phyloP scores from a whole-genome alignment of 1,139 yeast species.

The Protomyces inundatus region DNA sequence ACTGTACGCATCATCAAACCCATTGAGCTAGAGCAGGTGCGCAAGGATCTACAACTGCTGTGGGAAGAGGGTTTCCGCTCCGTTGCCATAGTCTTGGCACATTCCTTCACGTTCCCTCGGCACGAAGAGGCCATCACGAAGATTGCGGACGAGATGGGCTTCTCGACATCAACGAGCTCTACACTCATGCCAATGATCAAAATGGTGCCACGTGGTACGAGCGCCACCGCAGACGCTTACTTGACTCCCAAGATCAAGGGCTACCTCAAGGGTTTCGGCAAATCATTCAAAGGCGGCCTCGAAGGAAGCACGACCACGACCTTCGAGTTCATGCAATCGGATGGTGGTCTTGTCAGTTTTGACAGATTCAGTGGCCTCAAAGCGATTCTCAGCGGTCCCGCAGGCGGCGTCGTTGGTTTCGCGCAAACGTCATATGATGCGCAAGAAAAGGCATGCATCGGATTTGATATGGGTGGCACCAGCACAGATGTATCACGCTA shows the following conservation, averaged over 20 bases:
- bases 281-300: constrained; percentile 55
- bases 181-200: constrained; percentile 70
- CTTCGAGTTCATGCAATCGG: constrained; percentile 55
- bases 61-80: constrained; percentile 56
- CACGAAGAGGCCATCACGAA: constrained; percentile 58
- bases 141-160: constrained; percentile 57
- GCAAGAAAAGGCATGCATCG: constrained; percentile 44
- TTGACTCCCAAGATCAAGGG: constrained; percentile 65
- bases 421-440: constrained; percentile 48
- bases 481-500: constrained; percentile 55
- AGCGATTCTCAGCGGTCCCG: constrained; percentile 55
- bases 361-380: constrained; percentile 48
- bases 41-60: constrained; percentile 43
- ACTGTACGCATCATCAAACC: constrained; percentile 49
- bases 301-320: constrained; percentile 41
- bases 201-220: constrained; percentile 63
- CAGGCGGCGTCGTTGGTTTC: constrained; percentile 58
- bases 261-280: constrained; percentile 56
- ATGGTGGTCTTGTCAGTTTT: constrained; percentile 53
- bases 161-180: constrained; percentile 58
- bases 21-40: constrained; percentile 47
- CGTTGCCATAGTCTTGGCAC: constrained; percentile 62
- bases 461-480: constrained; percentile 60
- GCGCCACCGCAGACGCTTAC: constrained; percentile 72
- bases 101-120: constrained; percentile 59